Evolutionary conservation across 495 filamentous ascomycete species (phyloP), one percentile per base, ranked within the genome.

Genomic region (Cercophora sp.): DNA sequence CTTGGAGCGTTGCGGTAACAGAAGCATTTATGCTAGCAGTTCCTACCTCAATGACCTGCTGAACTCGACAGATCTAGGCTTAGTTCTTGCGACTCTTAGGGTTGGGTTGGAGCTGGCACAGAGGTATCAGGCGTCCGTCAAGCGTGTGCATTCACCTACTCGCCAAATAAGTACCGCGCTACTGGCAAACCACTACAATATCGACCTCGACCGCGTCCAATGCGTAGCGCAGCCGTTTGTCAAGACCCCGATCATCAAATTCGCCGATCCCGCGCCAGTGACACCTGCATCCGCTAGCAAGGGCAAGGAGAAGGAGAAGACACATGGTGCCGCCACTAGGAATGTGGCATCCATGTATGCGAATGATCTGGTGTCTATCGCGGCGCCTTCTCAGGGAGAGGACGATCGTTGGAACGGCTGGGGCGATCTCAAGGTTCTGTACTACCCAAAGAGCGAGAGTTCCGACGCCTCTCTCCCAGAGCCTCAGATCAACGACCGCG

Each of bases 21-120:
- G 94, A 59, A 96, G 92, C 72, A 80, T 99, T 42, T 99, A 99
- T 64, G 85, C 82, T 51, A 97, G 94, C 71, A 96, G 92, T 59
- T 77, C 65, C 52, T 87, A 91, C 50, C 73, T 99, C 27, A 88
- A 89, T 57, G 85, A 89, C 59, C 77, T 99, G 29, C 79, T 99
- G 51, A 88, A 94, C 61, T 91, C 86, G 25, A 93, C 90, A 2
- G 89, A 86, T 35, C 74, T 91, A 22, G 79, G 81, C 42, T 78
- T 99, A 19, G 73, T 97, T 25, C 79, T 83, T 53, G 75, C 78
- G 15, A 84, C 88, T 2, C 82, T 99, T 19, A 82, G 84, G 27
- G 75, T 99, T 55, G 80, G 82, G 16, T 81, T 88, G 27, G 86
- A 89, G 60, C 78, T 97, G 46, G 92, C 94, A 4, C 87, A 96